Percentiles rank a stretch among this genome's conserved stretches.
Evolutionary conservation across 2,329 filamentous ascomycete genomes (phyloP).

Genomic region (Claviceps fusiformis): DNA sequence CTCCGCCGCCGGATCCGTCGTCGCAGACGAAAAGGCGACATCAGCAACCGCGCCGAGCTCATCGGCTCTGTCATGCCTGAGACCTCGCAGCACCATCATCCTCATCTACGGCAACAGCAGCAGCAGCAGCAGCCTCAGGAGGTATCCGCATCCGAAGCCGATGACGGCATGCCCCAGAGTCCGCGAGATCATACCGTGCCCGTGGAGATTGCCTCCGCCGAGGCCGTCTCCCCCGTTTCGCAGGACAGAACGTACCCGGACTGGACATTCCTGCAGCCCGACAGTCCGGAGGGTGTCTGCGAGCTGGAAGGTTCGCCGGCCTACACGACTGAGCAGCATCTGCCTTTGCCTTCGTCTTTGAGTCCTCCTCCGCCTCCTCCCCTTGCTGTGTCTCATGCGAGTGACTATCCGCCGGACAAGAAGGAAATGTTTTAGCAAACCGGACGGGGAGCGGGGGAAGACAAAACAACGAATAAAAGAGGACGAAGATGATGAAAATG

Average conservation of each 20-base stretch:
- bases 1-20: slow-evolving; percentile 18
- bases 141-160: neutral
- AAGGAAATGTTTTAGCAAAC: neutral
- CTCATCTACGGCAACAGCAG: neutral
- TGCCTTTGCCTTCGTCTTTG: neutral
- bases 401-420: neutral
- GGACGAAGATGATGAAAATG: too few relatives aligned
- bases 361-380: neutral
- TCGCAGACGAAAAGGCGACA: neutral
- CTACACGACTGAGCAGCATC: neutral
- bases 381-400: neutral
- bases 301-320: slow-evolving; percentile 31
- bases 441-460: neutral
- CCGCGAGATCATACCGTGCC: slow-evolving; percentile 18
- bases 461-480: neutral
- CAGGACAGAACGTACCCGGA: neutral
- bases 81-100: neutral
- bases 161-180: neutral
- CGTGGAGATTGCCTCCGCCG: slow-evolving; percentile 38
- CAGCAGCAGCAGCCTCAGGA: neutral
- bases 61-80: neutral
- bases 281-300: slow-evolving; percentile 18
- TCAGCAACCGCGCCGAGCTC: neutral
- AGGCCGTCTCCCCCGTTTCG: neutral
- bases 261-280: neutral